These are phyloP conservation scores for Phlebopus sp. DNA, from an alignment of 1,284 basidiomycete genomes.

Conservation along the genomic window DNA sequence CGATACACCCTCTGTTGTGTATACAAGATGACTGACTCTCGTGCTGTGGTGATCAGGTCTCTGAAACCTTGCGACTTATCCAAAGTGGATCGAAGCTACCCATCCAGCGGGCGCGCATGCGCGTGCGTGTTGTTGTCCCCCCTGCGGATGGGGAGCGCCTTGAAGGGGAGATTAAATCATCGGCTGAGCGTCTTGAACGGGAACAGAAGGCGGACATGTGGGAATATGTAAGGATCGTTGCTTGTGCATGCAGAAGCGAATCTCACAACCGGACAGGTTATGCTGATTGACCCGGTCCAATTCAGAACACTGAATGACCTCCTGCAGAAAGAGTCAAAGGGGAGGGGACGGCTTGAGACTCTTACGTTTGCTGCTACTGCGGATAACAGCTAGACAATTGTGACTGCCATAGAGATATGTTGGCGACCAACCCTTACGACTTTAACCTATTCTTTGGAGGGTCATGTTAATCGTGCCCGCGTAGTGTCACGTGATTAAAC, in stretches of 20 bases:
- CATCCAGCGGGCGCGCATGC: constrained; percentile 91
- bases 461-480: not conserved
- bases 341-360: constrained; percentile 81
- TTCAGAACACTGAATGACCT: constrained; percentile 90
- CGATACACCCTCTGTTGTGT: not conserved
- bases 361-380: constrained; percentile 69
- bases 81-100: constrained; percentile 81
- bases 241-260: not conserved
- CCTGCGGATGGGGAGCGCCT: constrained; percentile 69
- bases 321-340: constrained; percentile 87
- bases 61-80: constrained; percentile 87
- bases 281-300: constrained; percentile 90
- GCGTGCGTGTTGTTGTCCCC: constrained; percentile 82
- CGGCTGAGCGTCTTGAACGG: constrained; percentile 82
- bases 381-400: constrained; percentile 21
- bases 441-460: too few relatives aligned
- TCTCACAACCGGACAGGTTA: constrained; percentile 50
- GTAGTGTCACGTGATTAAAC: not conserved
- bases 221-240: constrained; percentile 69
- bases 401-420: too few relatives aligned
- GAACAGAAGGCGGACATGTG: constrained; percentile 83
- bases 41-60: constrained; percentile 54
- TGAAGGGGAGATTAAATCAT: constrained; percentile 69
- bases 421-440: too few relatives aligned
- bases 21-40: constrained; percentile 1